phyloP scores from a whole-genome alignment of 306 rosid species.

The Luffa aegyptiaca region DNA sequence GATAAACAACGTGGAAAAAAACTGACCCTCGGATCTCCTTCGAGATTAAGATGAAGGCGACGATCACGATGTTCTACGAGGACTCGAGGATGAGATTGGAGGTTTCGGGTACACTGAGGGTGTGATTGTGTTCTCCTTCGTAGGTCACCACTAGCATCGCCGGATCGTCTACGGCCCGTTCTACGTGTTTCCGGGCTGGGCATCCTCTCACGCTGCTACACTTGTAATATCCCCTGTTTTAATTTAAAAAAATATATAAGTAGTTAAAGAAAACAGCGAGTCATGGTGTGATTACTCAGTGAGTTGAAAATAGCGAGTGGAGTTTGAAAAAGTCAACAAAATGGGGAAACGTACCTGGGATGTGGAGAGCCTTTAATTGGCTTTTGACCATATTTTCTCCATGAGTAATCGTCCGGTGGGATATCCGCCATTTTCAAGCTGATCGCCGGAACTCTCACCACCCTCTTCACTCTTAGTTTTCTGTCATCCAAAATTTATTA shows the following conservation, averaged over 20 bases:
- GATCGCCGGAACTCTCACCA: slow-evolving; percentile 70
- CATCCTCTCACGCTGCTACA: slow-evolving; percentile 96
- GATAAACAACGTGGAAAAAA: slow-evolving; percentile 23
- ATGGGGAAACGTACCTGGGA: slow-evolving; percentile 40
- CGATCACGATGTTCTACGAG: slow-evolving; percentile 21
- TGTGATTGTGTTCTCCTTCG: slow-evolving; percentile 88
- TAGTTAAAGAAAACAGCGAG: no score
- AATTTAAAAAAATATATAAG: no score
- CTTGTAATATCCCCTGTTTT: slow-evolving; percentile 84
- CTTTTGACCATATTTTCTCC: slow-evolving; percentile 89
- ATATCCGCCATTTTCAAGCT: slow-evolving; percentile 82
- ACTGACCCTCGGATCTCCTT: slow-evolving; percentile 46
- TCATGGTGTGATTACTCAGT: background rate
- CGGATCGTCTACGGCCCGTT: slow-evolving; percentile 85
- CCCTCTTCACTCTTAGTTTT: slow-evolving; percentile 59
- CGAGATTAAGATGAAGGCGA: slow-evolving; percentile 24
- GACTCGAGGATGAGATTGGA: slow-evolving; percentile 77
- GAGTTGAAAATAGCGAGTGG: background rate
- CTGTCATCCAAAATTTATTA: slow-evolving; percentile 12
- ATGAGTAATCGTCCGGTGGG: slow-evolving; percentile 87
- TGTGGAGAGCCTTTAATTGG: slow-evolving; percentile 89
- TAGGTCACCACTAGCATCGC: slow-evolving; percentile 79
- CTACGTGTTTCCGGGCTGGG: slow-evolving; percentile 93
- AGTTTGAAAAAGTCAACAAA: background rate
- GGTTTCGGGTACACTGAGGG: slow-evolving; percentile 55